Percentiles rank a stretch among this genome's conserved stretches.
Conservation (phyloP, 805 yeast genomes). For the Yamadazyma insecticola region DNA sequence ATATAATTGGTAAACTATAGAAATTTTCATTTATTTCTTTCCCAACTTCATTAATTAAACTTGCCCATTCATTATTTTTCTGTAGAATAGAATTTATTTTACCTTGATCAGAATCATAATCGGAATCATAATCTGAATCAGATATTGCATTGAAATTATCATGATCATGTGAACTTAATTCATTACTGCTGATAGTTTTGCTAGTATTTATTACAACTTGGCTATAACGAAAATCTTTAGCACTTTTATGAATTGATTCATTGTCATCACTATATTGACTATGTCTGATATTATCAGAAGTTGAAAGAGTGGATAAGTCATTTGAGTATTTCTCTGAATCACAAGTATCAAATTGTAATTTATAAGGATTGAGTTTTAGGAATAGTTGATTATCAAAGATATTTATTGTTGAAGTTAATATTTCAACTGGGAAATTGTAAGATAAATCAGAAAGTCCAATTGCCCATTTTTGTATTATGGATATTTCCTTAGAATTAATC, state of each 20-base stretch:
- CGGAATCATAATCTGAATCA: constrained; percentile 12
- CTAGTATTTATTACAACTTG: no score
- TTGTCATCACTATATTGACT: background rate
- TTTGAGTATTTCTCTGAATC: no score
- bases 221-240: no score
- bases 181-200: no score
- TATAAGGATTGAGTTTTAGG: background rate
- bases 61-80: constrained; percentile 8
- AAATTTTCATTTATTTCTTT: constrained; percentile 4
- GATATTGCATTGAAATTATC: constrained; percentile 1
- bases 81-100: constrained; percentile 6
- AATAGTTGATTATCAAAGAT: background rate
- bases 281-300: background rate
- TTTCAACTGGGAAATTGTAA: constrained; percentile 28
- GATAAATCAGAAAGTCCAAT: constrained; percentile 33
- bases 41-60: constrained; percentile 7
- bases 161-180: no score
- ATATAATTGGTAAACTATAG: constrained; percentile 4
- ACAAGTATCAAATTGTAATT: background rate
- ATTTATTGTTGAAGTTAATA: constrained; percentile 28
- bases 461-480: constrained; percentile 42
- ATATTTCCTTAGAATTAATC: constrained; percentile 22
- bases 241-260: no score
- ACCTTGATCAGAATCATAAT: constrained; percentile 20
- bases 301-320: constrained; percentile 3